Base-by-base conservation (phyloP, 192 early-diverging fungal genomes). In the Coemansia sp. region DNA sequence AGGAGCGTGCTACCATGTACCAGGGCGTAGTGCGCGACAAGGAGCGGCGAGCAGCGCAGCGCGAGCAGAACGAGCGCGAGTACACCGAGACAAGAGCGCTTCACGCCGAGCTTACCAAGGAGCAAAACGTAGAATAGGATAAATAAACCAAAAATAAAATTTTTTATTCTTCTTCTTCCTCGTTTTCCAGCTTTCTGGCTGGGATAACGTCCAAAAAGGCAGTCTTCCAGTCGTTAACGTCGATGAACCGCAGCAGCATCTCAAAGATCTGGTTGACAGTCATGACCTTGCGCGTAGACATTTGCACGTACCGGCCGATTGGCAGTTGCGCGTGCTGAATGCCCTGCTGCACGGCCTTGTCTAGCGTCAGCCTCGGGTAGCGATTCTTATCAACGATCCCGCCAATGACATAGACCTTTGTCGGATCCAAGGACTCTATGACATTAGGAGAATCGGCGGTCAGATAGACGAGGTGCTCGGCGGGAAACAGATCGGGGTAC, bases 211-310 rank as follows among this genome's bases (percentile, higher is more conserved):
- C 90, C 66, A 92, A 20, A 70, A 99, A 94, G 11, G 95, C 91
- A 14, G 85, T 76, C 69, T 91, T 83, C 97, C 97, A 99, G 82
- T 95, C 90, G 8, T 78, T 70, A 9, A 70, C 68, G 25, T 94
- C 93, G 6, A 96, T 69, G 70, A 88, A 96, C 63, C 87, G 77
- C 5, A 93, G 25, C 65, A 99, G 87, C 70, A 97, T 98, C 67
- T 97, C 94, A 62, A 92, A 90, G 31, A 98, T 94, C 73, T 98
- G 97, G 81, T 99, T 99, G 25, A 97, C 91, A 7, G 97, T 94
- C 43, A 99, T 75, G 6, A 99, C 91, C 53, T 92, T 92, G 17
- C 97, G 79, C 31, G 91, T 86, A 6, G 84, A 71, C 86, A 99
- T 82, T 57, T 90, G 73, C 39, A 99, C 84, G 70, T 92, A 94